Evolutionary conservation across 768 basidiomycete species (phyloP).

Genomic region (Termitomyces sp.): DNA sequence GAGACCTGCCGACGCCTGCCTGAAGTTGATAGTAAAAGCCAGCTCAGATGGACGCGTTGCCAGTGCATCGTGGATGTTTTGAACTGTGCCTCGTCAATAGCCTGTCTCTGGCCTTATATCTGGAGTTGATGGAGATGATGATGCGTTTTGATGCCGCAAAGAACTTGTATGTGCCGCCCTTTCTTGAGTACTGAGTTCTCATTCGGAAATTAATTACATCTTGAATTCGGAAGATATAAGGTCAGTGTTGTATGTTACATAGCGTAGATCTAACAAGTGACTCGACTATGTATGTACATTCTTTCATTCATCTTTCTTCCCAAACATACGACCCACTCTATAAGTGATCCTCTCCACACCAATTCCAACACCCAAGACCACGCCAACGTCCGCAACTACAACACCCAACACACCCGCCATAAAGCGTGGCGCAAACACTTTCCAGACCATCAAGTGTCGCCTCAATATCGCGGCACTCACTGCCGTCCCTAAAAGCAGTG

Average conservation of each 20-base stretch:
- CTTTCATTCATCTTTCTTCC: constrained; percentile 1
- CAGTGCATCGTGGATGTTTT: too few species aligned
- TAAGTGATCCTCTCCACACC: constrained; percentile 46
- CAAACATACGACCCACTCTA: constrained; percentile 25
- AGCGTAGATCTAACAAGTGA: background rate
- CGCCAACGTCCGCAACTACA: constrained; percentile 65
- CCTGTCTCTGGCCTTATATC: background rate
- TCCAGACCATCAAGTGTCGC: constrained; percentile 97
- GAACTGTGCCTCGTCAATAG: background rate
- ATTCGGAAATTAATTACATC: too few species aligned
- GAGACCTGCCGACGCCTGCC: too few species aligned
- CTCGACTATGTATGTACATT: background rate
- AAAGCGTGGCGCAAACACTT: constrained; percentile 95
- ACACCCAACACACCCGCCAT: constrained; percentile 73
- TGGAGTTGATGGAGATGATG: background rate
- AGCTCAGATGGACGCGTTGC: background rate
- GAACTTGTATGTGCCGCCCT: background rate
- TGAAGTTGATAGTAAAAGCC: background rate
- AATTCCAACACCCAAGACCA: constrained; percentile 59
- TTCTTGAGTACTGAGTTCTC: background rate
- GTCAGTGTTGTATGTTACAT: too few species aligned
- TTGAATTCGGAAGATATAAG: background rate
- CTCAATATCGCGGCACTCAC: constrained; percentile 71
- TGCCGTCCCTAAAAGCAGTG: constrained; percentile 66
- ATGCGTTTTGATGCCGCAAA: background rate